Evolutionary conservation across 2,329 filamentous ascomycete species (phyloP), one percentile per base, ranked within the genome.

Genomic region (Grosmannia penicillata): DNA sequence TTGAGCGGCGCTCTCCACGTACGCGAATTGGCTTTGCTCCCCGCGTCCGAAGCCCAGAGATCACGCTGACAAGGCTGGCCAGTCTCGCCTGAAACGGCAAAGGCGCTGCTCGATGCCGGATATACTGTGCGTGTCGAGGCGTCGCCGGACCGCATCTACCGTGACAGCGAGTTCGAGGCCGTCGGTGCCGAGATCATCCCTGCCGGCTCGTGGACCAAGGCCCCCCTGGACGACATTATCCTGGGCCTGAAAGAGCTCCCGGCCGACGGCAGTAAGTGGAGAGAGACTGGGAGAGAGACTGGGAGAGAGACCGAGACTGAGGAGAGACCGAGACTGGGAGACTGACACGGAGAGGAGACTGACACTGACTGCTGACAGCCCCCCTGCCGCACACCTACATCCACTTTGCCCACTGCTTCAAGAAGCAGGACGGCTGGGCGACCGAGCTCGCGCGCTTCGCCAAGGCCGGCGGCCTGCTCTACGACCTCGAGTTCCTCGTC

Each of bases 401-500:
- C 47, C 72, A 78, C 49, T 85, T 86, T 42, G 43, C 44, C 23
- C 47, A 85, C 55, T 79, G 75, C 60, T 84, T 78, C 63, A 85
- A 86, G 68, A 61, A 72, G 48, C 84, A 91, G 60, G 73, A 62
- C 22, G 80, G 79, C 22, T 94, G 84, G 83, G 74, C 83, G 41
- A 70, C 72, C 30, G 82, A 85, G 6, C 73, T 94, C n/a, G 68
- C 75, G 41, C 72, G 87, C 40, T 95, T 86, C 57, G 71, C 81
- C 22, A 70, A 75, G 19, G 85, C 83, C 41, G 75, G 76, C 39
- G 83, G 84, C 48, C 78, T 73, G 1, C 72, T 95, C 13, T 73
- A 86, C 42, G 87, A 95, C 52, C 70, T 95, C 27, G 87, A 94
- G 56, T 95, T 94, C 56, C 66, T 95, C 28, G 80, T 93, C 48